These are phyloP conservation scores for Zarea fungicola DNA, from an alignment of 2,329 filamentous ascomycete genomes.

Conservation along the genomic window DNA sequence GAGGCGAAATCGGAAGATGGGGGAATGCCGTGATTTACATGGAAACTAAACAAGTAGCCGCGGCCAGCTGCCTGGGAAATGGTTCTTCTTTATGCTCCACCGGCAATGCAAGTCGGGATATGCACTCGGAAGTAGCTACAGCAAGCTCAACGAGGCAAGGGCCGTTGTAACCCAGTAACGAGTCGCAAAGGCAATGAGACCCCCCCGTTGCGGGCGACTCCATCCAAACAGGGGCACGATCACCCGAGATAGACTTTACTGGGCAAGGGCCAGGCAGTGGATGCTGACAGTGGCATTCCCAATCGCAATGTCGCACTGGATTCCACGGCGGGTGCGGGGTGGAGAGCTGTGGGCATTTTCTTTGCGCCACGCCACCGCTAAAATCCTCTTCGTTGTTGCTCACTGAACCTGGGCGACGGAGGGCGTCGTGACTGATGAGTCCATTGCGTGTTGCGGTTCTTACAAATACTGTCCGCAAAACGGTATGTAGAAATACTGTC, in stretches of 20 bases:
- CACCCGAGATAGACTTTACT: slow-evolving; percentile 6
- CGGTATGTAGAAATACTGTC: too few relatives aligned
- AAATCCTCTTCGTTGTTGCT: too few relatives aligned
- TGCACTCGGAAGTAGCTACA: background rate
- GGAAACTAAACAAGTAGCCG: background rate
- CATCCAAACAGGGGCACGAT: slow-evolving; percentile 1
- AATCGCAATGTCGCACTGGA: too few relatives aligned
- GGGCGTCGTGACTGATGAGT: too few relatives aligned
- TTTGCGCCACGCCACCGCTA: too few relatives aligned
- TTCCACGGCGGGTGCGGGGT: too few relatives aligned
- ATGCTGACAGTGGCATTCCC: background rate
- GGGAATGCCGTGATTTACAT: slow-evolving; percentile 3
- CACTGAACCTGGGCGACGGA: too few relatives aligned
- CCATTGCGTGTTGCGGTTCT: too few relatives aligned
- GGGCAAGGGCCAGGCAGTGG: too few relatives aligned
- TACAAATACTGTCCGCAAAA: too few relatives aligned
- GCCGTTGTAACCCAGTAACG: background rate
- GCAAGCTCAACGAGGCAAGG: background rate
- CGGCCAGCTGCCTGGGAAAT: background rate
- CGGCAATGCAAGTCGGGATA: slow-evolving; percentile 3
- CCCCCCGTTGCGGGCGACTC: background rate
- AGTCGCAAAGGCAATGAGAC: background rate
- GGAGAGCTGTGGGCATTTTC: slow-evolving; percentile 4
- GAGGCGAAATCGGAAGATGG: slow-evolving; percentile 1
- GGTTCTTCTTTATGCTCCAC: slow-evolving; percentile 11